These are phyloP conservation scores for Aureobasidium musti DNA, from an alignment of 2,329 filamentous ascomycete species.

Conservation along the genomic window DNA sequence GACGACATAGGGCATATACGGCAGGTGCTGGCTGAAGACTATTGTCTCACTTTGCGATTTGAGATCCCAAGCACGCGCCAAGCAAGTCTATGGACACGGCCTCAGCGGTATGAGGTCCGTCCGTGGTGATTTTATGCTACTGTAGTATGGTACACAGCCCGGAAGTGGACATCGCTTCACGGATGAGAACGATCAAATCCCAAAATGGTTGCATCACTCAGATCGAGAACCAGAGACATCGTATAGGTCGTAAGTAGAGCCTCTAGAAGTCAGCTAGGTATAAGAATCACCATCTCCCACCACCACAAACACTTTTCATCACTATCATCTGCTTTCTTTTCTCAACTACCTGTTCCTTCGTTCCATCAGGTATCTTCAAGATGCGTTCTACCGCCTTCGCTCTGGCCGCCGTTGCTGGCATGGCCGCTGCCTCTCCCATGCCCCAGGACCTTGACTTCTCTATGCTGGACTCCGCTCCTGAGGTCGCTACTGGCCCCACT, in stretches of 20 bases:
- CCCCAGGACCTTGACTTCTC: conserved; percentile 35
- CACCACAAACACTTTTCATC: background rate
- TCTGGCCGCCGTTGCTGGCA: conserved; percentile 32
- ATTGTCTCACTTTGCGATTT: conserved; percentile 25
- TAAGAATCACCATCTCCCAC: conserved; percentile 17
- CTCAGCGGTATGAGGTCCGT: conserved; percentile 14
- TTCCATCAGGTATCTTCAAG: conserved; percentile 16
- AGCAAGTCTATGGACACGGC: background rate
- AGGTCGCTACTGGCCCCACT: conserved; percentile 32
- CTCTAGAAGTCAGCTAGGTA: background rate
- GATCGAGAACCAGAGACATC: conserved; percentile 2
- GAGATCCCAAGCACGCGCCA: conserved; percentile 8
- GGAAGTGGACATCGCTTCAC: background rate
- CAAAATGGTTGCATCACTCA: conserved; percentile 12
- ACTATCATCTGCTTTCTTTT: conserved; percentile 6
- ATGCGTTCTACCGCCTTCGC: conserved; percentile 31
- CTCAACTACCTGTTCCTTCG: conserved; percentile 20
- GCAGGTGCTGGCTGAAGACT: conserved; percentile 10
- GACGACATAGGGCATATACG: conserved; percentile 1
- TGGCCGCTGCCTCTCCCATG: conserved; percentile 32
- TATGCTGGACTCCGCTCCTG: conserved; percentile 32
- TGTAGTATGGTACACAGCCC: background rate
- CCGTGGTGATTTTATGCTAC: background rate
- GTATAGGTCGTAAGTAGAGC: background rate
- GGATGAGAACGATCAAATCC: conserved; percentile 8